Conservation (phyloP, 2,329 filamentous ascomycete species). For the Penicillium oxalicum region DNA sequence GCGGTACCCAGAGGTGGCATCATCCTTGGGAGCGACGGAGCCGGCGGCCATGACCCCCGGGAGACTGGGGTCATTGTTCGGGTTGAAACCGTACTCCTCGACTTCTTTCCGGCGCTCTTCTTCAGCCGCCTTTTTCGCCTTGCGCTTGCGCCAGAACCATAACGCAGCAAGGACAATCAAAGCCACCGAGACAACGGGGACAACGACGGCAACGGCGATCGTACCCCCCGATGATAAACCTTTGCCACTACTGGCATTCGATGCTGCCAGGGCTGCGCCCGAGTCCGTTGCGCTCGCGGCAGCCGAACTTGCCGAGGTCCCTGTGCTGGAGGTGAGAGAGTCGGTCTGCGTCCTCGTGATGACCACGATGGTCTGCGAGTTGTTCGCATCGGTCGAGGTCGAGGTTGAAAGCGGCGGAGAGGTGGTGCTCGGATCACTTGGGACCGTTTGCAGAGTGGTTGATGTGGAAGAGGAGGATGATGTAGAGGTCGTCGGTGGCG, state of each 20-base stretch:
- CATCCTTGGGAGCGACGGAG: constrained; percentile 60
- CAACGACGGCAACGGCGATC: constrained; percentile 88
- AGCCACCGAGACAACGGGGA: constrained; percentile 84
- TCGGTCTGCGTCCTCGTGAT: constrained; percentile 6
- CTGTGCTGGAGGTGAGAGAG: constrained; percentile 11
- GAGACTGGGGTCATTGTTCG: constrained; percentile 87
- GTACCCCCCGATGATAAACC: constrained; percentile 52
- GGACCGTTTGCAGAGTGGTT: constrained; percentile 15
- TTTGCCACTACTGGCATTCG: constrained; percentile 19
- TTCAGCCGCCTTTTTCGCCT: constrained; percentile 75
- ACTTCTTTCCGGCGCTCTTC: constrained; percentile 92
- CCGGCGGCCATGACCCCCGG: constrained; percentile 48
- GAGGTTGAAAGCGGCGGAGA: constrained; percentile 18
- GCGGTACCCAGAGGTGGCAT: constrained; percentile 69
- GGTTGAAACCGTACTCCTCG: constrained; percentile 95
- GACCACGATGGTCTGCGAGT: constrained; percentile 13
- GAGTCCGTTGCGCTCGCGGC: neutral
- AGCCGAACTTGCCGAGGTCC: constrained; percentile 14
- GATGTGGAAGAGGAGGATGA: constrained; percentile 15
- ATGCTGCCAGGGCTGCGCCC: constrained; percentile 20
- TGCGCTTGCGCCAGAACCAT: constrained; percentile 83
- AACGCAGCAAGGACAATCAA: constrained; percentile 69
- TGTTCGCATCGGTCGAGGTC: constrained; percentile 3
- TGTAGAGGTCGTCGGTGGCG: constrained; percentile 17
- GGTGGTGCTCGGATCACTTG: constrained; percentile 13